Base-by-base conservation (phyloP, 1,284 basidiomycete species). In the Ceratobasidium sp. region DNA sequence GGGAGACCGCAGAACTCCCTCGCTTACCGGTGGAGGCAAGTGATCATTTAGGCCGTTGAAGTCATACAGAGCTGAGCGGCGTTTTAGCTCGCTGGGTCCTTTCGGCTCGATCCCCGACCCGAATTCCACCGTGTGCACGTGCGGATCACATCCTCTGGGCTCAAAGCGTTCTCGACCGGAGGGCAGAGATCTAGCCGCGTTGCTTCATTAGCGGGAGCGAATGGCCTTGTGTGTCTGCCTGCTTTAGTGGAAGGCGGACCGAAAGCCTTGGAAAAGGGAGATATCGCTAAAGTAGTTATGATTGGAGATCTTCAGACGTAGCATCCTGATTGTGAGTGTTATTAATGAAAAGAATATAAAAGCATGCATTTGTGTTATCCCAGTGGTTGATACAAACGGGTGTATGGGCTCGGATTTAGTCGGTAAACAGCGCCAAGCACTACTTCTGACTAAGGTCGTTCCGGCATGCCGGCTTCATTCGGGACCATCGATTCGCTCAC, bases 91-190 rank as follows among this genome's bases (percentile, higher is more conserved):
- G 85, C 85, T 74, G 83, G 84, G 65, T 72, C 84, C 0, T 89
- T 94, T 87, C 80, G 79, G 2, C 83, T 94, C 30, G 93, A 95
- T 78, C 79, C 89, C 10, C 83, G 94, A 2, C 87, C 89, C 0
- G 93, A 95, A 78, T 95, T 93, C 80, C 94, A 95, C 79, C 88
- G 93, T 14, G 92, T 90, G 0, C 78, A 88, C 34, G 84, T 94
- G 48, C 83, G 81, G 41, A 82, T 84, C 0, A 83, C 81, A 3
- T 65, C 78, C 0, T 78, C 82, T 0, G 75, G 80, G 1, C 81
- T 94, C 69, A 84, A 84, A 65, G 94, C 92, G 1, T 86, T 84
- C 75, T 93, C 89, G 67, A 94, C 93, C 0, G 93, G 93, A n/a
- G 91, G 92, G 0, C 93, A 95, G 78, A 83, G 92, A 10, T 93